Evolutionary conservation across 208 protist genomes (phyloP).

Genomic region (Acanthamoeba lenticulata): DNA sequence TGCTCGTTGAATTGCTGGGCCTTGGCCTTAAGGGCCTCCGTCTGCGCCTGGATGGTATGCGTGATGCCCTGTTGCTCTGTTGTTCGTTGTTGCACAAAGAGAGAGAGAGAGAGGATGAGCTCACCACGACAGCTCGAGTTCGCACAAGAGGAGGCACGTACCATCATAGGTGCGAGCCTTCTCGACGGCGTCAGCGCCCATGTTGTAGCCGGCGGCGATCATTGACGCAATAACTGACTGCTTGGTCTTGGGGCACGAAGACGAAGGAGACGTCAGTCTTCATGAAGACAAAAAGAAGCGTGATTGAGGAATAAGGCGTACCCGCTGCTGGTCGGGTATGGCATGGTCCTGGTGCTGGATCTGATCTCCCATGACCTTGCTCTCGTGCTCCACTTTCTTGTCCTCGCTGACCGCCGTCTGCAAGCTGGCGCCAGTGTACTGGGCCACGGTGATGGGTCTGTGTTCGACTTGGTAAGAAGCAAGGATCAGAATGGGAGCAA

Average conservation of each 20-base stretch:
- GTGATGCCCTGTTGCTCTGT: constrained; percentile 22
- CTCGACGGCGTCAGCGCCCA: constrained; percentile 68
- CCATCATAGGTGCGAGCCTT: constrained; percentile 77
- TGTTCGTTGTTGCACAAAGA: background rate
- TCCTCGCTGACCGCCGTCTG: constrained; percentile 46
- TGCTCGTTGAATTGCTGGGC: constrained; percentile 60
- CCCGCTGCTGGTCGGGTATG: constrained; percentile 71
- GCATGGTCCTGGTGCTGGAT: constrained; percentile 70
- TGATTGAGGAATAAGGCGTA: background rate
- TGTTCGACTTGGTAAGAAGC: too few species aligned
- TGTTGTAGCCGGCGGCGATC: constrained; percentile 77
- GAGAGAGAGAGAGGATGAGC: background rate
- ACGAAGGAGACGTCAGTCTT: constrained; percentile 7
- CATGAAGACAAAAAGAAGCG: background rate
- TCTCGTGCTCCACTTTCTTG: constrained; percentile 46
- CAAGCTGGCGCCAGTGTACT: background rate
- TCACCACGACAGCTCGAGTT: background rate
- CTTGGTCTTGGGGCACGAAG: constrained; percentile 31
- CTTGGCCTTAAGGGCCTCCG: constrained; percentile 70
- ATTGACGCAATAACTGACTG: constrained; percentile 78
- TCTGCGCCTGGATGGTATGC: constrained; percentile 47
- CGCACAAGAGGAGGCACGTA: background rate
- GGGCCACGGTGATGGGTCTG: constrained; percentile 55
- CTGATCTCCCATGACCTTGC: constrained; percentile 21
- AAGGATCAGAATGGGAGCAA: background rate